Conservation (phyloP, 75 land plant species). For the Pseudotsuga menziesii region DNA sequence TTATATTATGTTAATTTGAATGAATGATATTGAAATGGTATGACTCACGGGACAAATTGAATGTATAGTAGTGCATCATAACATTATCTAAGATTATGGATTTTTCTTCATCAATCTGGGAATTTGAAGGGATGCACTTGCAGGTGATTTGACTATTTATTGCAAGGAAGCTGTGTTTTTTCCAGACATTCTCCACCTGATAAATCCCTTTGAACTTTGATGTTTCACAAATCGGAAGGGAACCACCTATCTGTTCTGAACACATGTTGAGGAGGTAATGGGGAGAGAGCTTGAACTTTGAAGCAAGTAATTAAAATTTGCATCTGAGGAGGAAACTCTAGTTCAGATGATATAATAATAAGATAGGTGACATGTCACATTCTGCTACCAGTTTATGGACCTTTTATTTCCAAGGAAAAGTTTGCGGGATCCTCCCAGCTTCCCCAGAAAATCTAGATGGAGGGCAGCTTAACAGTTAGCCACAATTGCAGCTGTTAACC, state of each 20-base stretch:
- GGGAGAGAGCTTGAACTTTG: not conserved
- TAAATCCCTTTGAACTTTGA: not conserved
- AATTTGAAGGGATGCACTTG: not conserved
- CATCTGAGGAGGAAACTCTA: not conserved
- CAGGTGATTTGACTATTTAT: not conserved
- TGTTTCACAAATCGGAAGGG: not conserved
- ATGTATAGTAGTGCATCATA: not conserved
- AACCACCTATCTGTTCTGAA: not conserved
- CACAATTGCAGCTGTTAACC: too few species aligned
- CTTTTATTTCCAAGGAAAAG: too few species aligned
- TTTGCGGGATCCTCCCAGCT: too few species aligned
- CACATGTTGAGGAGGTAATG: not conserved
- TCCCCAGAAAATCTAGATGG: too few species aligned
- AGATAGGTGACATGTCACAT: not conserved
- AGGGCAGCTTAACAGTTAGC: too few species aligned
- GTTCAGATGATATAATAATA: not conserved
- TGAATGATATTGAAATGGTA: not conserved
- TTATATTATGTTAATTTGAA: not conserved
- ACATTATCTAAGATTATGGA: not conserved
- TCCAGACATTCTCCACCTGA: not conserved
- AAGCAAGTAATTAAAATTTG: not conserved
- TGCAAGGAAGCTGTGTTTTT: not conserved
- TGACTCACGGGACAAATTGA: not conserved
- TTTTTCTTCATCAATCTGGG: not conserved
- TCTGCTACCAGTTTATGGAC: not conserved